Percentiles rank a stretch among this genome's conserved stretches.
Evolutionary conservation across 2,329 filamentous ascomycete species (phyloP).

Genomic region (Phaeosphaeriaceae sp.): DNA sequence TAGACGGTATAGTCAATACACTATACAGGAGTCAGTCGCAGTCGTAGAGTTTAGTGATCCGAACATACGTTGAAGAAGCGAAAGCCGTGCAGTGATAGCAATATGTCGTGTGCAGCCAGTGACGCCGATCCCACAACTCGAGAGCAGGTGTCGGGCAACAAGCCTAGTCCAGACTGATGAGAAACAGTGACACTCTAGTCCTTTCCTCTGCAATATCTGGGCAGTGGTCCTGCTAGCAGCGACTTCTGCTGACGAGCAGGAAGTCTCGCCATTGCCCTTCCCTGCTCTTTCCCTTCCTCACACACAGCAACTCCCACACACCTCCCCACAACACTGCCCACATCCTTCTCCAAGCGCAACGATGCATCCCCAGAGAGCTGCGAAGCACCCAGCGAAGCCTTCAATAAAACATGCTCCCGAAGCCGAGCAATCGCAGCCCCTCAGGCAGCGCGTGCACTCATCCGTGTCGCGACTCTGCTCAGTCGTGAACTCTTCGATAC

Average conservation of each 20-base stretch:
- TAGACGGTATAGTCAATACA: background rate
- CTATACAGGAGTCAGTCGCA: background rate
- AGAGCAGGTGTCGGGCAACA: background rate
- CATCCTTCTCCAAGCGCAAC: background rate
- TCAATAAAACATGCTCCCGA: slow-evolving; percentile 11
- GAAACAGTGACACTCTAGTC: background rate
- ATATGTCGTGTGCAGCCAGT: background rate
- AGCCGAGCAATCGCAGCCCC: slow-evolving; percentile 9
- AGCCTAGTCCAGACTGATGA: background rate
- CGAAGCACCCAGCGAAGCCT: slow-evolving; percentile 8
- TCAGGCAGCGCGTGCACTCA: slow-evolving; percentile 12
- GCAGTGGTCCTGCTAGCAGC: background rate
- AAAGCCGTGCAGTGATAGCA: background rate
- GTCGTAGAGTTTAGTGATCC: background rate
- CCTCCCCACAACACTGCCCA: background rate
- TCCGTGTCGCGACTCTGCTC: slow-evolving; percentile 14
- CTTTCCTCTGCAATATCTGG: background rate
- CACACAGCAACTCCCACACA: background rate
- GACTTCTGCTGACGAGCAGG: too few relatives aligned
- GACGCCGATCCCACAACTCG: background rate
- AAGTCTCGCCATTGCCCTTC: too few relatives aligned
- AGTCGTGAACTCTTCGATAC: slow-evolving; percentile 12
- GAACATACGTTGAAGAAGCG: background rate
- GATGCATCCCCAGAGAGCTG: slow-evolving; percentile 3
- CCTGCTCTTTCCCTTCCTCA: background rate